Conservation (phyloP, 805 yeast species). For the Wickerhamomyces sydowiorum region DNA sequence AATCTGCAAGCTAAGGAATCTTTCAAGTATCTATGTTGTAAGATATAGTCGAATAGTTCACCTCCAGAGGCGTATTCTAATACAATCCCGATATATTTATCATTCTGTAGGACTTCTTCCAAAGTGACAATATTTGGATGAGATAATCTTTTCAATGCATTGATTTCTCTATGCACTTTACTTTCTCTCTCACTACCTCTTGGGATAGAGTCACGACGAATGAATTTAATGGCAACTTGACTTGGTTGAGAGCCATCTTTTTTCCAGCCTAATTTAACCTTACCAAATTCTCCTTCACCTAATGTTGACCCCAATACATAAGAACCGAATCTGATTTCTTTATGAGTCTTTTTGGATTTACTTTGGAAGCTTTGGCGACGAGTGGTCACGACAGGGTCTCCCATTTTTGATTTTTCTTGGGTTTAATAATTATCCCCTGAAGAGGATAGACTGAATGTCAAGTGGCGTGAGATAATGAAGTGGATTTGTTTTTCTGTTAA, state of each 20-base stretch:
- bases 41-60: slow-evolving; percentile 88
- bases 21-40: slow-evolving; percentile 79
- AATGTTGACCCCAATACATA: slow-evolving; percentile 88
- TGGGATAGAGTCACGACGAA: slow-evolving; percentile 83
- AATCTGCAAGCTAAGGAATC: slow-evolving; percentile 81
- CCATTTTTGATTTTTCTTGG: slow-evolving; percentile 2
- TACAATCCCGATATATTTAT: slow-evolving; percentile 93
- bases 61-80: slow-evolving; percentile 97
- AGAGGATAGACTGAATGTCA: too few relatives aligned
- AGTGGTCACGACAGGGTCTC: slow-evolving; percentile 8
- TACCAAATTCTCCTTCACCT: slow-evolving; percentile 98
- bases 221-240: slow-evolving; percentile 91
- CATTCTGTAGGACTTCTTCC: slow-evolving; percentile 90
- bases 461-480: too few relatives aligned
- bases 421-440: too few relatives aligned
- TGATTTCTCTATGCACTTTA: slow-evolving; percentile 89
- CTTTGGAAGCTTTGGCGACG: slow-evolving; percentile 22
- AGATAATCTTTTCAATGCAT: slow-evolving; percentile 75
- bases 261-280: slow-evolving; percentile 95
- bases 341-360: slow-evolving; percentile 33
- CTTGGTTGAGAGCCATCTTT: slow-evolving; percentile 63
- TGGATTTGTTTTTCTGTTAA: too few relatives aligned
- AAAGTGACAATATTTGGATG: slow-evolving; percentile 93
- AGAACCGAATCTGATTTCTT: slow-evolving; percentile 82
- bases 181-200: slow-evolving; percentile 81